phyloP scores from a whole-genome alignment of 352 stramenopile species.

The Phytophthora ohioensis region DNA sequence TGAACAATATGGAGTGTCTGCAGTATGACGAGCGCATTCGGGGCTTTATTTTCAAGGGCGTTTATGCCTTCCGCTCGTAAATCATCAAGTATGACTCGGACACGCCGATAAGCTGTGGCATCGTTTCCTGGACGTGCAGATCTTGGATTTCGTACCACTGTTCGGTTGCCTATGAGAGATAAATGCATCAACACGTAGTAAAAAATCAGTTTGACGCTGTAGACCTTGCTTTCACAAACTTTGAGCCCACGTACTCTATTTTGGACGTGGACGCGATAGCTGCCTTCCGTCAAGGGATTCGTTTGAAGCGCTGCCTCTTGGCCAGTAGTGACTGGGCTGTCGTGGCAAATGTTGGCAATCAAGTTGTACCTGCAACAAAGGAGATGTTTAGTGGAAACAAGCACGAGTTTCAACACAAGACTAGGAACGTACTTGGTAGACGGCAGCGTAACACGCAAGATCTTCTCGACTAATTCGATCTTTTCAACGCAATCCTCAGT shows the following conservation, averaged over 20 bases:
- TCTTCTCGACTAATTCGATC: slow-evolving; percentile 74
- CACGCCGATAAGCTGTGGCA: slow-evolving; percentile 98
- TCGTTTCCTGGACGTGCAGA: slow-evolving; percentile 97
- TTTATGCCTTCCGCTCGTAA: slow-evolving; percentile 85
- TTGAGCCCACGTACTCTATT: slow-evolving; percentile 77
- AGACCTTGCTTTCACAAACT: slow-evolving; percentile 3
- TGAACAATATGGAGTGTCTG: slow-evolving; percentile 72
- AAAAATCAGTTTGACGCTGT: slow-evolving; percentile 20
- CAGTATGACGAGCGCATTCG: slow-evolving; percentile 34
- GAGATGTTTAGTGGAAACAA: slow-evolving; percentile 14
- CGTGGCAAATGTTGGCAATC: slow-evolving; percentile 98
- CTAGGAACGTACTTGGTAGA: slow-evolving; percentile 68
- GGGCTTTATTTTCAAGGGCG: slow-evolving; percentile 31
- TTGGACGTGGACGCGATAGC: slow-evolving; percentile 96
- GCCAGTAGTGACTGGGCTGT: slow-evolving; percentile 93
- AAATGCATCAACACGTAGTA: slow-evolving; percentile 7
- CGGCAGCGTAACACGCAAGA: slow-evolving; percentile 56
- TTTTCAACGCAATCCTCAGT: slow-evolving; percentile 85
- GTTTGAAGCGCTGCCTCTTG: slow-evolving; percentile 89
- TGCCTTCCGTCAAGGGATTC: slow-evolving; percentile 96
- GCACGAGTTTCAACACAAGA: background rate
- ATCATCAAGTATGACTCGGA: slow-evolving; percentile 95
- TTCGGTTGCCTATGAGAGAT: slow-evolving; percentile 78
- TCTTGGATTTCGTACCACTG: slow-evolving; percentile 99
- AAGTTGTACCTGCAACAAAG: slow-evolving; percentile 95